Conservation (phyloP, 2,329 filamentous ascomycete species). For the Diplodia corticola region DNA sequence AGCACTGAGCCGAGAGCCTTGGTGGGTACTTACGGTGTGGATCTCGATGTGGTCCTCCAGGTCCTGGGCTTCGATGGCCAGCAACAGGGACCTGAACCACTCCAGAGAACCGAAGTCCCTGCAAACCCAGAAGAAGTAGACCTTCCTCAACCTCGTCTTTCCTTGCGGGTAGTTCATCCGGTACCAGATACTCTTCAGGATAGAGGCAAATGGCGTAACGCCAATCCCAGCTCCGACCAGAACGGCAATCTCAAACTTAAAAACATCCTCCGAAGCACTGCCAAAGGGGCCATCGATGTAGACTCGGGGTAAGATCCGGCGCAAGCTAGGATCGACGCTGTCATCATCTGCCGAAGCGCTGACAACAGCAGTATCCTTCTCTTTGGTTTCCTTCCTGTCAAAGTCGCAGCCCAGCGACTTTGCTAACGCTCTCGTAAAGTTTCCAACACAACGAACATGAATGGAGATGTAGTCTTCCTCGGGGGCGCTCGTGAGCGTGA, state of each 20-base stretch:
- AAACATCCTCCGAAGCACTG: constrained; percentile 83
- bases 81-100: constrained; percentile 82
- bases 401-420: constrained; percentile 74
- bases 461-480: constrained; percentile 90
- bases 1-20: not conserved
- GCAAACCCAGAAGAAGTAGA: constrained; percentile 94
- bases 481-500: constrained; percentile 81
- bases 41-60: constrained; percentile 83
- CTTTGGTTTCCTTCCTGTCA: constrained; percentile 45
- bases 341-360: constrained; percentile 61
- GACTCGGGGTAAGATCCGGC: constrained; percentile 72
- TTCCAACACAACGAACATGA: constrained; percentile 78
- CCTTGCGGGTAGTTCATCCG: constrained; percentile 84
- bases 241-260: constrained; percentile 62
- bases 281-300: constrained; percentile 86
- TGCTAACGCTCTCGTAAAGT: constrained; percentile 73
- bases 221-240: constrained; percentile 54
- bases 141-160: constrained; percentile 76
- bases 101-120: constrained; percentile 85
- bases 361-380: constrained; percentile 64
- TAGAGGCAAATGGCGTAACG: constrained; percentile 55
- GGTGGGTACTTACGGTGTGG: constrained; percentile 59
- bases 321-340: constrained; percentile 68
- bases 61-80: constrained; percentile 85
- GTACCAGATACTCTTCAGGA: constrained; percentile 85